Percentiles rank a stretch among this genome's conserved stretches.
Conservation (phyloP, 805 yeast genomes). For the Cyberlindnera xylosilytica region DNA sequence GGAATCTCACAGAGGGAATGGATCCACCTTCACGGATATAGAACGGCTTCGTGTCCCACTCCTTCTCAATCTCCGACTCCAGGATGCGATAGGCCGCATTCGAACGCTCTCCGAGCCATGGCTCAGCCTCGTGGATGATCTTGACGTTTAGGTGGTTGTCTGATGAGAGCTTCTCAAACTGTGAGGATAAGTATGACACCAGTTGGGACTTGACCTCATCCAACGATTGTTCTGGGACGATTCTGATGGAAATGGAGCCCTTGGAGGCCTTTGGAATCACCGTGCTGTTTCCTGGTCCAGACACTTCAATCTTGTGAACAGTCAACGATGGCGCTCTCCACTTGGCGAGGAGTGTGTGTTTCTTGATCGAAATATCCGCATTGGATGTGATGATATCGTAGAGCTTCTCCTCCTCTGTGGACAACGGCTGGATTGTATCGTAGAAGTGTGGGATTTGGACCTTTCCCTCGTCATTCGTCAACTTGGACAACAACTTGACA, state of each 20-base stretch:
- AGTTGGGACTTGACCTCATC: constrained; percentile 52
- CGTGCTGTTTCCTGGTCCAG: constrained; percentile 88
- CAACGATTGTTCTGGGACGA: constrained; percentile 85
- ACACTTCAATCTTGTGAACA: constrained; percentile 75
- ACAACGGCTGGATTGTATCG: constrained; percentile 58
- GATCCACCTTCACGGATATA: constrained; percentile 96
- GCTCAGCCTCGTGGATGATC: constrained; percentile 84
- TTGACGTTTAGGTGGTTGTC: constrained; percentile 59
- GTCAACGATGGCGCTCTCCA: constrained; percentile 93
- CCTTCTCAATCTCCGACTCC: constrained; percentile 53
- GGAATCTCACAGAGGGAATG: constrained; percentile 81
- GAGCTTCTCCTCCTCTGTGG: constrained; percentile 52
- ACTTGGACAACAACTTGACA: constrained; percentile 63
- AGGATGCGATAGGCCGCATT: constrained; percentile 72
- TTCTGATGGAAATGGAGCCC: constrained; percentile 76
- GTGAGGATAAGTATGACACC: constrained; percentile 39
- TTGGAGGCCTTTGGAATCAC: constrained; percentile 82
- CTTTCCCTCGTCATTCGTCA: constrained; percentile 54
- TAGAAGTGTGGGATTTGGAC: constrained; percentile 69
- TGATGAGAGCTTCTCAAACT: constrained; percentile 51
- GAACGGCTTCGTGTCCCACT: constrained; percentile 82
- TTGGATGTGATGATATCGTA: constrained; percentile 54
- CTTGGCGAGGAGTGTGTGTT: constrained; percentile 61
- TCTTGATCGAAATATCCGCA: constrained; percentile 33
- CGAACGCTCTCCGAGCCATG: constrained; percentile 89